A percentile compares a stretch with the other conserved stretches of the same genome.
These are phyloP conservation scores for Myochromella boudieri DNA, from an alignment of 768 basidiomycete species.

Conservation along the genomic window DNA sequence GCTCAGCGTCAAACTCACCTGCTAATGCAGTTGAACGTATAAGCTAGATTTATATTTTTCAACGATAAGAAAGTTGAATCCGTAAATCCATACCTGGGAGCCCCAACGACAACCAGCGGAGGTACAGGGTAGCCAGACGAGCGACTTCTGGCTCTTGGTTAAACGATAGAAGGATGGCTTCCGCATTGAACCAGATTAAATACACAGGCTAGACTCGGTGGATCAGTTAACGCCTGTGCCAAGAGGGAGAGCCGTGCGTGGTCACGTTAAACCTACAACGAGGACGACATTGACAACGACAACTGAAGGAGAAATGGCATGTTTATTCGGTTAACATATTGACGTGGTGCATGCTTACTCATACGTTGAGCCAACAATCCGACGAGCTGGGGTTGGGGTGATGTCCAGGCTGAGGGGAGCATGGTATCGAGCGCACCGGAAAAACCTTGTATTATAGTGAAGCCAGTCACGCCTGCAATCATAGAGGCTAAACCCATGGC, in stretches of 20 bases:
- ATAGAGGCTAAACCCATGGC: slow-evolving; percentile 76
- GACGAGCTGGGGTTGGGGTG: slow-evolving; percentile 80
- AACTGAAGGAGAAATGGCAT: slow-evolving; percentile 32
- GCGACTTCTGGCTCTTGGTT: slow-evolving; percentile 86
- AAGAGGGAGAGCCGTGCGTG: not conserved
- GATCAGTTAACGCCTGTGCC: slow-evolving; percentile 7
- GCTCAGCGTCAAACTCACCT: slow-evolving; percentile 26
- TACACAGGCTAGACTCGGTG: slow-evolving; percentile 50
- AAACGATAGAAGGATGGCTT: slow-evolving; percentile 69
- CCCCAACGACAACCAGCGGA: slow-evolving; percentile 72
- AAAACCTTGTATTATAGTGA: slow-evolving; percentile 80
- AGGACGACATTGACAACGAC: slow-evolving; percentile 55
- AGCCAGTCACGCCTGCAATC: slow-evolving; percentile 73
- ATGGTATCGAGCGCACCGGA: slow-evolving; percentile 87
- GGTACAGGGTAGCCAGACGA: slow-evolving; percentile 67
- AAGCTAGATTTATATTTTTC: slow-evolving; percentile 28
- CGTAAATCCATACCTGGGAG: slow-evolving; percentile 57
- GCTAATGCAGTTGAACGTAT: slow-evolving; percentile 48
- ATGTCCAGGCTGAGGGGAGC: slow-evolving; percentile 94
- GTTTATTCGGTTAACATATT: not conserved
- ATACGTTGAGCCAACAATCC: slow-evolving; percentile 91
- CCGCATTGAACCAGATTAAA: slow-evolving; percentile 80
- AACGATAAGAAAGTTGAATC: not conserved
- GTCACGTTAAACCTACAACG: slow-evolving; percentile 49
- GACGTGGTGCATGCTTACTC: slow-evolving; percentile 47